phyloP scores from a whole-genome alignment of 163 green algal species.

The Scenedesmus sp. region DNA sequence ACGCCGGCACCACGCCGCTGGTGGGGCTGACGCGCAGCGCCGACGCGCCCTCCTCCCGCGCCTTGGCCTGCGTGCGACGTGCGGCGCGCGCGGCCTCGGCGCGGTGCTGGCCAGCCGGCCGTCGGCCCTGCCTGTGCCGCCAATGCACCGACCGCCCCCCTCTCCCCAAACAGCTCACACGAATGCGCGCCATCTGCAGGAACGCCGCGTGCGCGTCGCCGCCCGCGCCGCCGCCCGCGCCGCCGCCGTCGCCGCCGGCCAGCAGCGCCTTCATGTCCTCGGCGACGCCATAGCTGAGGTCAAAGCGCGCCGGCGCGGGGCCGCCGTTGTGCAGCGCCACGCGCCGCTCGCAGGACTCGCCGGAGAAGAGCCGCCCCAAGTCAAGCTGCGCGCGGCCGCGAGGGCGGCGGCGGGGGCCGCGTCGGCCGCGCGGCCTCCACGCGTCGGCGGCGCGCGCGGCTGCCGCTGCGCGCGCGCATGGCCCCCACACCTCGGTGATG shows the following conservation, averaged over 20 bases:
- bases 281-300: conserved; percentile 32
- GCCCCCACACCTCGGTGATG: not conserved
- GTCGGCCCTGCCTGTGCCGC: too few relatives aligned
- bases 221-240: not conserved
- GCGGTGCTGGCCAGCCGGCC: not conserved
- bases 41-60: not conserved
- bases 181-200: conserved; percentile 22
- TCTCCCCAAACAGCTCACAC: too few relatives aligned
- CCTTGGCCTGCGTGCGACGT: conserved; percentile 24
- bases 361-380: conserved; percentile 42
- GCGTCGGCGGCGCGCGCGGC: not conserved
- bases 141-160: too few relatives aligned
- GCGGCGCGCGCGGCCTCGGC: not conserved
- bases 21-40: conserved; percentile 49
- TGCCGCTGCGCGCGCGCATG: not conserved
- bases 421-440: not conserved
- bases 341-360: not conserved
- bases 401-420: not conserved
- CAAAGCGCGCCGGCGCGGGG: conserved; percentile 26
- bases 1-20: conserved; percentile 51
- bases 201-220: conserved; percentile 11
- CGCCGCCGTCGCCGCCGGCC: not conserved
- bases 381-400: conserved; percentile 25
- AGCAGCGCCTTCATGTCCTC: conserved; percentile 31
- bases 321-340: conserved; percentile 28